Evolutionary conservation across 129 eudicot genomes (phyloP).

Genomic region (Mikania micrantha): DNA sequence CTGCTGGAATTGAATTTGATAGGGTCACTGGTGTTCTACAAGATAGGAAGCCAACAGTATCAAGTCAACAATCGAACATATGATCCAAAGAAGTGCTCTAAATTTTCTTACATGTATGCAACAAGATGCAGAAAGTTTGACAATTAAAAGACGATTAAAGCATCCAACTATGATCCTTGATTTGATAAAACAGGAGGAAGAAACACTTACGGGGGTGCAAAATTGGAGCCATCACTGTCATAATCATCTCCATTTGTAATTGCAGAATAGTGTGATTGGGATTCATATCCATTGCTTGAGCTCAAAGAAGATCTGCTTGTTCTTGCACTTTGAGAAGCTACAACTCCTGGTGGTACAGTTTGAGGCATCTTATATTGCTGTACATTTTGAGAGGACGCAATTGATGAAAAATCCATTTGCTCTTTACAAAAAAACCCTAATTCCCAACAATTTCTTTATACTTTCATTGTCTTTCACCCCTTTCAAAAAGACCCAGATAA

Average conservation of each 20-base stretch:
- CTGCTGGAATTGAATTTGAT: constrained; percentile 76
- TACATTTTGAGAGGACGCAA: not conserved
- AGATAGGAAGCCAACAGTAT: constrained; percentile 7
- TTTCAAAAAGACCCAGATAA: not conserved
- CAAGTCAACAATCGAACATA: not conserved
- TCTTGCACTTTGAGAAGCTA: constrained; percentile 52
- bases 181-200: no score
- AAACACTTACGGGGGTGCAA: constrained; percentile 87
- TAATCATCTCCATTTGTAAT: constrained; percentile 81
- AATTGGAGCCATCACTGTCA: constrained; percentile 89
- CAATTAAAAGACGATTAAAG: not conserved
- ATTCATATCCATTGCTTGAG: constrained; percentile 68
- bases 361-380: not conserved
- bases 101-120: not conserved
- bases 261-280: constrained; percentile 60
- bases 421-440: constrained; percentile 1
- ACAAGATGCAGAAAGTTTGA: not conserved
- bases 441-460: constrained; percentile 4
- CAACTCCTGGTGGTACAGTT: not conserved
- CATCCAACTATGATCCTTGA: not conserved
- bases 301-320: constrained; percentile 66
- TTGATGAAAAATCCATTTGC: constrained; percentile 32
- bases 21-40: constrained; percentile 88
- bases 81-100: not conserved
- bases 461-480: constrained; percentile 10